Percentiles rank a stretch among this genome's conserved stretches.
Conservation (phyloP, 768 basidiomycete species). For the Pleurotus tuber-regium region DNA sequence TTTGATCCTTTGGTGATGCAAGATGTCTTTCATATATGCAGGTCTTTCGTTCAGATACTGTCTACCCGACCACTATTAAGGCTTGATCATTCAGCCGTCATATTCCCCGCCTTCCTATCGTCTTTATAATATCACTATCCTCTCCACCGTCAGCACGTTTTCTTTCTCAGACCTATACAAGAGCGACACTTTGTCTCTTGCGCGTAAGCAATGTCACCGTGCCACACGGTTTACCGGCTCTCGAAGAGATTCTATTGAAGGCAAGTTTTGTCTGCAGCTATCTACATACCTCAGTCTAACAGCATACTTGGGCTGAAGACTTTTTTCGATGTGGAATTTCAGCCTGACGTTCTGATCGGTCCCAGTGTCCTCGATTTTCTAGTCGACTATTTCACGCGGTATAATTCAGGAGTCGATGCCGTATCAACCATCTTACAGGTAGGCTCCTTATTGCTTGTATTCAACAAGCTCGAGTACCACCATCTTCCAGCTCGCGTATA, state of each 20-base stretch:
- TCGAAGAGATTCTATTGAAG: constrained; percentile 55
- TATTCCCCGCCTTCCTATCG: constrained; percentile 52
- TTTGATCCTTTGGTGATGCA: constrained; percentile 61
- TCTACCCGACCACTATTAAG: not conserved
- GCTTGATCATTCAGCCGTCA: constrained; percentile 41
- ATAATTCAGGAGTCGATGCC: constrained; percentile 55
- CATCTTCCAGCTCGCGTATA: constrained; percentile 49
- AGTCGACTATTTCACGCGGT: constrained; percentile 53
- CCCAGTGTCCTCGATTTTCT: constrained; percentile 54
- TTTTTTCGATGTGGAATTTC: constrained; percentile 63
- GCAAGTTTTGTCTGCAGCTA: constrained; percentile 29
- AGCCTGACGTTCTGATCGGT: constrained; percentile 61
- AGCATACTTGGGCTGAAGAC: constrained; percentile 38
- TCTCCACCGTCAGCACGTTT: constrained; percentile 57
- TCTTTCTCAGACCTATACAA: constrained; percentile 57
- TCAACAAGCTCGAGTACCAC: not conserved
- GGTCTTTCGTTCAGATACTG: constrained; percentile 34
- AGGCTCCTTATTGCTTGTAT: constrained; percentile 5
- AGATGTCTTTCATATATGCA: constrained; percentile 72
- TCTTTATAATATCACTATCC: constrained; percentile 62
- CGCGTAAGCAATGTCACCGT: constrained; percentile 50
- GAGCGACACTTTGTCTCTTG: constrained; percentile 55
- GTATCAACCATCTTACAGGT: constrained; percentile 64
- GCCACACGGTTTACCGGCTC: constrained; percentile 43
- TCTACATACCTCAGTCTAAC: not conserved